Conservation (phyloP, 768 basidiomycete genomes). For the Tulasnella sp. region DNA sequence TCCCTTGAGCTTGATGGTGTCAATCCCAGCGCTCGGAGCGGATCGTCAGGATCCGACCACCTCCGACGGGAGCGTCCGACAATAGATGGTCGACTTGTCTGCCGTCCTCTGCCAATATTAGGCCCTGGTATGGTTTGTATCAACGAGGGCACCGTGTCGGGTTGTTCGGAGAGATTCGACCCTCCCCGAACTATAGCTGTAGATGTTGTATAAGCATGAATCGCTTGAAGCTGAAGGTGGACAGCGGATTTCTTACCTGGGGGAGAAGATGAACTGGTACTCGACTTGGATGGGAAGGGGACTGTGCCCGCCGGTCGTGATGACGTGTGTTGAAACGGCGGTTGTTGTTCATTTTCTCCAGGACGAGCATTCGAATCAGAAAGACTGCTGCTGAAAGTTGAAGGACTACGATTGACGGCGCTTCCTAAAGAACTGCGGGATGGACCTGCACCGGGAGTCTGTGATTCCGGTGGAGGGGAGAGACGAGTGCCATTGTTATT, state of each 20-base stretch:
- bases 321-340: neutral
- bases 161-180: constrained; percentile 20
- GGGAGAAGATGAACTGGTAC: neutral
- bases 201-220: neutral
- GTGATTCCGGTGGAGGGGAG: neutral
- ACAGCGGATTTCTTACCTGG: neutral
- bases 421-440: neutral
- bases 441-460: neutral
- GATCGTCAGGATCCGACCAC: constrained; percentile 19
- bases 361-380: neutral
- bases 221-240: neutral
- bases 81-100: neutral
- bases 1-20: constrained; percentile 14
- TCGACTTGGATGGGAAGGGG: neutral
- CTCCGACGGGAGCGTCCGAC: neutral
- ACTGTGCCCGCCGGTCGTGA: neutral
- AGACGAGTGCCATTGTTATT: neutral
- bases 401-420: neutral
- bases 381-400: neutral
- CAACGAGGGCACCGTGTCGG: constrained; percentile 17
- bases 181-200: constrained; percentile 1
- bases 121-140: neutral
- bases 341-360: neutral
- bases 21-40: neutral
- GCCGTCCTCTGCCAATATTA: constrained; percentile 6